Percentiles rank a stretch among this genome's conserved stretches.
Evolutionary conservation across 352 stramenopile genomes (phyloP).

Genomic region (Pythium myriotylum): DNA sequence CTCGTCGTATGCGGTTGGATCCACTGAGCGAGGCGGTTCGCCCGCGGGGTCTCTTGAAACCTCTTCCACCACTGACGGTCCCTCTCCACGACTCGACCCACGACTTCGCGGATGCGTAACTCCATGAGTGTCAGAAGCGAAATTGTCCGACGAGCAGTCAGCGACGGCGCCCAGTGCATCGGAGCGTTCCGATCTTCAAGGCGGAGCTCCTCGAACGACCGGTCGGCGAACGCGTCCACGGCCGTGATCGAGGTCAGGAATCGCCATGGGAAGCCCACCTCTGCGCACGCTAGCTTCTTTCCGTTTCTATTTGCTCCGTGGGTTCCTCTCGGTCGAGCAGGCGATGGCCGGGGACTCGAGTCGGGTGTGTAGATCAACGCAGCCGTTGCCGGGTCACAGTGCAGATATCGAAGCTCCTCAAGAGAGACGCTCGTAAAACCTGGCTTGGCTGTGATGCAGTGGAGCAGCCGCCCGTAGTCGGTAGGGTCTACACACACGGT

Average conservation of each 20-base stretch:
- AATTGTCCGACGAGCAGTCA: not conserved
- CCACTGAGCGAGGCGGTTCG: not conserved
- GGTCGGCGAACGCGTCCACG: slow-evolving; percentile 11
- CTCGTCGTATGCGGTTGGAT: not conserved
- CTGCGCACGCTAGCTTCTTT: too few species aligned
- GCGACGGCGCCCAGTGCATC: not conserved
- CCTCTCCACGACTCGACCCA: not conserved
- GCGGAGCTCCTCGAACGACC: slow-evolving; percentile 14
- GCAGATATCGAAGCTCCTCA: slow-evolving; percentile 6
- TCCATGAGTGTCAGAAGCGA: slow-evolving; percentile 7
- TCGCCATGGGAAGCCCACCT: not conserved
- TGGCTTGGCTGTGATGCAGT: not conserved
- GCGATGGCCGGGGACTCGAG: too few species aligned
- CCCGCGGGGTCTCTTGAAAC: not conserved
- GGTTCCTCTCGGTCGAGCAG: too few species aligned
- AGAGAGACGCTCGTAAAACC: not conserved
- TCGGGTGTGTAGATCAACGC: too few species aligned
- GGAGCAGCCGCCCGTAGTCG: not conserved
- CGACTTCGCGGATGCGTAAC: slow-evolving; percentile 3
- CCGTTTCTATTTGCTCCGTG: too few species aligned
- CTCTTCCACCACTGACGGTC: not conserved
- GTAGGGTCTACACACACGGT: not conserved
- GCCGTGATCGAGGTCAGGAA: slow-evolving; percentile 7
- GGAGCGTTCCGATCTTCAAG: slow-evolving; percentile 11
- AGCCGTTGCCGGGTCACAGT: not conserved